A percentile compares a stretch with the other conserved stretches of the same genome.
phyloP scores from a whole-genome alignment of 192 early-diverging fungal genomes.

The Piromyces sp. region DNA sequence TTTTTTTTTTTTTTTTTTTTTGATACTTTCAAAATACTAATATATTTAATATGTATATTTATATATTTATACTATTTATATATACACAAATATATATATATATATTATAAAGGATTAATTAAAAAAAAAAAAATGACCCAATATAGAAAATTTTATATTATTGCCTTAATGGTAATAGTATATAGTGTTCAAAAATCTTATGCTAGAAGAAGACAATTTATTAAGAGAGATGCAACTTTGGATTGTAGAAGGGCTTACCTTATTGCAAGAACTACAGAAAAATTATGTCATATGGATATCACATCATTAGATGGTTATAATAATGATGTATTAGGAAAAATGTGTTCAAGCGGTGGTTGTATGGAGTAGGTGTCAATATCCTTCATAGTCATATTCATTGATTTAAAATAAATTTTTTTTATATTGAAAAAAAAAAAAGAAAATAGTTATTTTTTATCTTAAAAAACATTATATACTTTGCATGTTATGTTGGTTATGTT shows the following conservation, averaged over 20 bases:
- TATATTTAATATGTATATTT: too few relatives aligned
- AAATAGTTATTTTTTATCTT: too few relatives aligned
- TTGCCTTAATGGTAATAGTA: not conserved
- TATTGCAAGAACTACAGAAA: not conserved
- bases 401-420: too few relatives aligned
- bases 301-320: not conserved
- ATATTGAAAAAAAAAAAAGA: too few relatives aligned
- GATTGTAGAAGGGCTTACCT: not conserved
- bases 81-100: too few relatives aligned
- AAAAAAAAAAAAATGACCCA: not conserved
- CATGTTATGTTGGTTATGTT: too few relatives aligned
- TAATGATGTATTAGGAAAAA: not conserved
- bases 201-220: not conserved
- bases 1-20: too few relatives aligned
- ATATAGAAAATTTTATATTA: not conserved
- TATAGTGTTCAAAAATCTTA: not conserved
- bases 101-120: too few relatives aligned
- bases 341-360: not conserved
- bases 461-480: too few relatives aligned
- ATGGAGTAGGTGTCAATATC: not conserved
- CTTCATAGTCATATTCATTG: too few relatives aligned
- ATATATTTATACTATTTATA: too few relatives aligned
- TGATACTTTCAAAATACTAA: too few relatives aligned
- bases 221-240: not conserved
- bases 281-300: not conserved